Percentiles rank a stretch among this genome's conserved stretches.
These are phyloP conservation scores for Mrakia blollopis DNA, from an alignment of 768 basidiomycete species.

Conservation along the genomic window DNA sequence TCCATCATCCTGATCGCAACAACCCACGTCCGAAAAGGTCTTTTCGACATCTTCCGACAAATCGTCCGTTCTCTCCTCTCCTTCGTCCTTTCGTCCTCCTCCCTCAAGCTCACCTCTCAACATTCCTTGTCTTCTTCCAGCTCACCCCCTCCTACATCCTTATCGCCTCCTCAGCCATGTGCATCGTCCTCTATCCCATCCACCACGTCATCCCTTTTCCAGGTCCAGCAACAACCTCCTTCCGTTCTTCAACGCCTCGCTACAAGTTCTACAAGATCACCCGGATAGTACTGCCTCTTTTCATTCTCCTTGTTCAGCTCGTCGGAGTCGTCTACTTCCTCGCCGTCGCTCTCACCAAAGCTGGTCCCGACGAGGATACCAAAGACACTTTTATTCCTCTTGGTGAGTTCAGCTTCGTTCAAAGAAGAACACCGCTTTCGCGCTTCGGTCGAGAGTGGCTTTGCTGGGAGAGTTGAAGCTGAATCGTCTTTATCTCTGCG, in stretches of 20 bases:
- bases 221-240: neutral
- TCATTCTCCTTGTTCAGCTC: neutral
- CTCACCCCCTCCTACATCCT: constrained; percentile 10
- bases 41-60: neutral
- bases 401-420: neutral
- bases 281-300: neutral
- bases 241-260: neutral
- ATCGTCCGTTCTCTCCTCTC: constrained; percentile 4
- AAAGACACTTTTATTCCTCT: neutral
- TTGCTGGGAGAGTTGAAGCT: neutral
- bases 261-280: constrained; percentile 1
- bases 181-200: constrained; percentile 10
- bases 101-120: neutral
- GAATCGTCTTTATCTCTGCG: neutral
- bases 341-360: neutral
- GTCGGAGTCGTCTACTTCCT: constrained; percentile 4
- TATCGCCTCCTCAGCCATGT: neutral
- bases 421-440: neutral
- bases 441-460: neutral
- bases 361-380: neutral
- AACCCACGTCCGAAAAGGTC: neutral
- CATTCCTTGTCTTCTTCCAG: neutral
- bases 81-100: neutral
- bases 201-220: neutral
- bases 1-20: constrained; percentile 15